Evolutionary conservation across 805 yeast species (phyloP).

Genomic region (Saccharomycopsis malanga): DNA sequence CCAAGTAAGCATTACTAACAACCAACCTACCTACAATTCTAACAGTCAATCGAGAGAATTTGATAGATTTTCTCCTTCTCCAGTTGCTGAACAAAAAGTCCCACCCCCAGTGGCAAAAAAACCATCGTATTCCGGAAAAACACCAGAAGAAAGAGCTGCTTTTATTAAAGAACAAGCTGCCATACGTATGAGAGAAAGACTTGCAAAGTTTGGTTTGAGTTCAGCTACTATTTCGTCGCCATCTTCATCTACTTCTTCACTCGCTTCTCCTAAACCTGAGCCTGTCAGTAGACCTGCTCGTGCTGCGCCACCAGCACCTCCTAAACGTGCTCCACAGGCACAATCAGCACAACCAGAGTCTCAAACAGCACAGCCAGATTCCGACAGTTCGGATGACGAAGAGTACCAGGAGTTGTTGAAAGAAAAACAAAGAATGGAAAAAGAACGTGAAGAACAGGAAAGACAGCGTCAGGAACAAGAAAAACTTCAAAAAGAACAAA

Average conservation of each 20-base stretch:
- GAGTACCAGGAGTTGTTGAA: constrained; percentile 39
- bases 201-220: constrained; percentile 71
- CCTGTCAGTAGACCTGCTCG: neutral
- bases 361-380: constrained; percentile 10
- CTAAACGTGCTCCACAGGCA: constrained; percentile 20
- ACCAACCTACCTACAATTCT: neutral
- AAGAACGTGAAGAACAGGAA: constrained; percentile 37
- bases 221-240: constrained; percentile 29
- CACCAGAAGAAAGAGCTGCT: constrained; percentile 69
- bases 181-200: constrained; percentile 75
- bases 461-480: constrained; percentile 4
- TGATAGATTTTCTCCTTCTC: constrained; percentile 20
- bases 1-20: neutral
- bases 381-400: constrained; percentile 31
- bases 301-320: constrained; percentile 15
- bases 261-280: too few species aligned
- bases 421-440: constrained; percentile 28
- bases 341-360: constrained; percentile 7
- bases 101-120: constrained; percentile 20
- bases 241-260: neutral
- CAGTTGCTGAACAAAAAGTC: constrained; percentile 21
- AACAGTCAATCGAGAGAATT: neutral
- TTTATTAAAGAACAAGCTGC: constrained; percentile 74
- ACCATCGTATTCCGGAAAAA: constrained; percentile 27
- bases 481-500: constrained; percentile 7